Evolutionary conservation across 371 early-diverging fungal genomes (phyloP).

Genomic region (Mortierella sp.): DNA sequence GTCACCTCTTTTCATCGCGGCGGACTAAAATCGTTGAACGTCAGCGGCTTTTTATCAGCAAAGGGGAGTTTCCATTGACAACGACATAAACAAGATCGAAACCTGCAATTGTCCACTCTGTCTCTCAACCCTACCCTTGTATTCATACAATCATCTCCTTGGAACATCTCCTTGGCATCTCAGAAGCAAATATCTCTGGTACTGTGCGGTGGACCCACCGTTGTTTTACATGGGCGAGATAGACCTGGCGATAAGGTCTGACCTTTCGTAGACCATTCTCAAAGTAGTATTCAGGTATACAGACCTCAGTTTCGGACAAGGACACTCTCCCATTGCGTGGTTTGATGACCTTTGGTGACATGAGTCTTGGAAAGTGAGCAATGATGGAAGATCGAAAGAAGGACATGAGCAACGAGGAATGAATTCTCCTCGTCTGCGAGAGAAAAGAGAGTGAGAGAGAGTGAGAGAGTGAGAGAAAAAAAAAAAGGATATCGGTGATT

Average conservation of each 20-base stretch:
- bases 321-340: conserved; percentile 20
- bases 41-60: too few species aligned
- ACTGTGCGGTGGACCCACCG: conserved; percentile 45
- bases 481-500: too few species aligned
- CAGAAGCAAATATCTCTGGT: conserved; percentile 47
- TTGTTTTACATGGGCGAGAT: conserved; percentile 43
- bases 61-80: too few species aligned
- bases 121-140: not conserved
- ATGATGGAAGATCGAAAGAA: too few species aligned
- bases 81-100: too few species aligned
- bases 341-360: conserved; percentile 18
- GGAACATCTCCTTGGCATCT: conserved; percentile 50
- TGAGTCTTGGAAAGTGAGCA: too few species aligned
- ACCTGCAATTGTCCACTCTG: too few species aligned
- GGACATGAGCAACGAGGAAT: too few species aligned
- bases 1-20: conserved; percentile 49
- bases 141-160: conserved; percentile 41
- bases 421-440: too few species aligned
- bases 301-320: not conserved
- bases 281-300: conserved; percentile 35
- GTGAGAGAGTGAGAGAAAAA: too few species aligned
- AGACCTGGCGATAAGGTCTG: conserved; percentile 40
- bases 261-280: conserved; percentile 45
- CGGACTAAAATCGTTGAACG: conserved; percentile 15
- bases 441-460: too few species aligned